These are phyloP conservation scores for Trichosporon faecale DNA, from an alignment of 1,284 basidiomycete genomes.

Conservation along the genomic window DNA sequence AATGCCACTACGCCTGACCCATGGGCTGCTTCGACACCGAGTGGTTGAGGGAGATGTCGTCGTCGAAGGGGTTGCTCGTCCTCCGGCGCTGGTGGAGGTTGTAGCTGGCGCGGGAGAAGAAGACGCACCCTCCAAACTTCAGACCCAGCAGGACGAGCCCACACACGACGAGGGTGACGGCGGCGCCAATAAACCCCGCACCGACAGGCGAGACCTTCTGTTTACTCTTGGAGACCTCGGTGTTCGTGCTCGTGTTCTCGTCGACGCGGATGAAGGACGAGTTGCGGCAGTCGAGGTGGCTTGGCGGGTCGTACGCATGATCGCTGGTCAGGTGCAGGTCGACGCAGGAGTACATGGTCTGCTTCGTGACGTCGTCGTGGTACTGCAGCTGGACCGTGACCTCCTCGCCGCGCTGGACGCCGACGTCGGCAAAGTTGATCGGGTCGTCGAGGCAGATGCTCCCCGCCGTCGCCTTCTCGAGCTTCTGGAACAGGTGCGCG, in stretches of 20 bases:
- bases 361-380: not conserved
- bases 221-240: not conserved
- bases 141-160: not conserved
- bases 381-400: conserved; percentile 12
- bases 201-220: conserved; percentile 7
- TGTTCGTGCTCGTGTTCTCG: not conserved
- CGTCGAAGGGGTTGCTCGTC: not conserved
- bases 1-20: not conserved
- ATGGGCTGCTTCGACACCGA: conserved; percentile 8
- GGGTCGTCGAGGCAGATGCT: conserved; percentile 13
- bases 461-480: conserved; percentile 6
- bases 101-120: conserved; percentile 5
- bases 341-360: conserved; percentile 11
- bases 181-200: conserved; percentile 3
- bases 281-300: not conserved
- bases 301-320: conserved; percentile 1
- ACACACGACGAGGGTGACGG: not conserved
- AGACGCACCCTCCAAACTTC: not conserved
- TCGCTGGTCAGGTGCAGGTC: conserved; percentile 7
- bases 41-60: conserved; percentile 2
- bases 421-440: not conserved
- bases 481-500: not conserved
- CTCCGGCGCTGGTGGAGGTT: not conserved
- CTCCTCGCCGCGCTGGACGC: not conserved
- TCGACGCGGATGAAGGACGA: conserved; percentile 8